These are phyloP conservation scores for Eucalyptus sp. DNA, from an alignment of 345 rosid genomes.

Conservation along the genomic window DNA sequence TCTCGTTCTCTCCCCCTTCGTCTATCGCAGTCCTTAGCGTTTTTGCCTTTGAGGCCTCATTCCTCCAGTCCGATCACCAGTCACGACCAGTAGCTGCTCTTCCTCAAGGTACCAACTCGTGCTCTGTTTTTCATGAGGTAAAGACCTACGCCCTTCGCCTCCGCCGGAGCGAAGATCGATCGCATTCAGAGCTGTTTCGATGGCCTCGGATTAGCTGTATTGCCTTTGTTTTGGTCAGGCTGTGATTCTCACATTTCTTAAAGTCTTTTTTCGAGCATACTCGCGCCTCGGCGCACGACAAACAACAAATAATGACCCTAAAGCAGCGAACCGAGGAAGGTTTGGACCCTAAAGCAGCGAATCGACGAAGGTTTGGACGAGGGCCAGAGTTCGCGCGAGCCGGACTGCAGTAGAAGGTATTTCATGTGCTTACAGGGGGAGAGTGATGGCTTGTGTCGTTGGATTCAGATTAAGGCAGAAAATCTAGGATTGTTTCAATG, in stretches of 20 bases:
- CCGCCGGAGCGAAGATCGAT: too few species aligned
- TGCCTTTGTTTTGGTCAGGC: not conserved
- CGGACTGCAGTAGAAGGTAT: not conserved
- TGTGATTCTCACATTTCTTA: not conserved
- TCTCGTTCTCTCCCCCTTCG: too few species aligned
- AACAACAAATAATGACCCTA: too few species aligned
- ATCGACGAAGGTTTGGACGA: too few species aligned
- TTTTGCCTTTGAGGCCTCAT: not conserved
- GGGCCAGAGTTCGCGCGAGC: too few species aligned
- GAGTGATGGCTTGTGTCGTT: not conserved
- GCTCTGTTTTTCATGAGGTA: not conserved
- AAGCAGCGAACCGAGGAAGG: too few species aligned
- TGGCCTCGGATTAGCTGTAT: not conserved
- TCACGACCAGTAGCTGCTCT: not conserved
- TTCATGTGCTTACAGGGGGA: not conserved
- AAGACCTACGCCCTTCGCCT: too few species aligned
- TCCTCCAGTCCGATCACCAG: fast-evolving
- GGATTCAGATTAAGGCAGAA: not conserved
- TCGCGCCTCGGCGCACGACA: too few species aligned
- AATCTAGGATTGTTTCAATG: not conserved
- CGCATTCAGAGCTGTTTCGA: not conserved
- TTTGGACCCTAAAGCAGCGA: too few species aligned
- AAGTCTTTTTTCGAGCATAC: too few species aligned
- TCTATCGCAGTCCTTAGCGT: too few species aligned
- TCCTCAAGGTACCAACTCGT: not conserved